phyloP scores from a whole-genome alignment of 2,329 filamentous ascomycete genomes.

The Zasmidium cellare region DNA sequence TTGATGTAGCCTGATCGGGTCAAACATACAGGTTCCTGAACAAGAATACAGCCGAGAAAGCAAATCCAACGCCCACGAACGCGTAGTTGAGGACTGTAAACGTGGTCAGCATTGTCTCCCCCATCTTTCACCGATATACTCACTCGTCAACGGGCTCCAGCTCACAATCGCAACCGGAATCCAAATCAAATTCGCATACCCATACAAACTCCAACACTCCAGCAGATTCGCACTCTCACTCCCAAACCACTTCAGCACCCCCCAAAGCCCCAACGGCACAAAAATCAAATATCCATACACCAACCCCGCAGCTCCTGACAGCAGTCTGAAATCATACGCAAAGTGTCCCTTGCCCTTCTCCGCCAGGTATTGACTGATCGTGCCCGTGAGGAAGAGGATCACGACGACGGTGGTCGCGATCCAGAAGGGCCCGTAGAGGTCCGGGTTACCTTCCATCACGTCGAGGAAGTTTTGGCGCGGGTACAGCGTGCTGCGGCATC shows the following conservation, averaged over 20 bases:
- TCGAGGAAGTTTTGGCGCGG: conserved; percentile 95
- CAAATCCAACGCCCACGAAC: conserved; percentile 86
- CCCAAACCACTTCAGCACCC: conserved; percentile 89
- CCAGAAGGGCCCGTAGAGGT: conserved; percentile 97
- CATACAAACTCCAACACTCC: conserved; percentile 94
- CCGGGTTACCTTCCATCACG: conserved; percentile 92
- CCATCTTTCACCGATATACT: conserved; percentile 22
- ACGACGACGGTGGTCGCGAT: conserved; percentile 97
- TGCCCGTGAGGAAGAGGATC: conserved; percentile 92
- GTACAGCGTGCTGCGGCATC: conserved; percentile 86
- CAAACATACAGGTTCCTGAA: conserved; percentile 74
- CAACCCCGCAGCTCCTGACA: conserved; percentile 87
- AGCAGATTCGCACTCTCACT: conserved; percentile 90
- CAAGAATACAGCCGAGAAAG: conserved; percentile 77
- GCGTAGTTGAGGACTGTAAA: conserved; percentile 78
- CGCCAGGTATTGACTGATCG: conserved; percentile 86
- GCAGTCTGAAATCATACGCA: conserved; percentile 83
- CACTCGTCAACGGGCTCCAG: conserved; percentile 76
- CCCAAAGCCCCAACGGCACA: conserved; percentile 83
- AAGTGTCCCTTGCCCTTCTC: conserved; percentile 69
- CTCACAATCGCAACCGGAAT: conserved; percentile 89
- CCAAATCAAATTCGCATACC: conserved; percentile 96
- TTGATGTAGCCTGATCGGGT: neutral
- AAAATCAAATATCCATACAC: conserved; percentile 90
- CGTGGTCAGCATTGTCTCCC: conserved; percentile 12